These are phyloP conservation scores for Cardamine occulta DNA, from an alignment of 345 rosid species.

Conservation along the genomic window DNA sequence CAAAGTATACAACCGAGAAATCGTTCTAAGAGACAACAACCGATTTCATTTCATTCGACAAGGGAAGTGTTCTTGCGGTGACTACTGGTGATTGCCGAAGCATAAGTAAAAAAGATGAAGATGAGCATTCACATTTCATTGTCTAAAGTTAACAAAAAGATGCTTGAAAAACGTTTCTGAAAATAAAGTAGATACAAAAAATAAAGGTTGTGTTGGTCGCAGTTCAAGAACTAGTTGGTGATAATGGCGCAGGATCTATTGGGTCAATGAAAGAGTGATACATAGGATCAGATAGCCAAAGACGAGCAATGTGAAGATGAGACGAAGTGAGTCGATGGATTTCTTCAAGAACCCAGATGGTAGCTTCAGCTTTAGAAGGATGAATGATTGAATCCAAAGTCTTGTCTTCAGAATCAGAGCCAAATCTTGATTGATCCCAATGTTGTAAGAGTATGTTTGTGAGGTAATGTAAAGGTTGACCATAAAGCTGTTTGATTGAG, in stretches of 20 bases:
- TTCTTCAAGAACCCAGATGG: constrained; percentile 87
- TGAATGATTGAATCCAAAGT: constrained; percentile 66
- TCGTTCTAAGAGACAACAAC: constrained; percentile 57
- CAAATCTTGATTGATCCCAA: constrained; percentile 74
- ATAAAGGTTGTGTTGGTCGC: neutral
- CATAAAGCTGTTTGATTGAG: constrained; percentile 71
- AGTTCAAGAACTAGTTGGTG: neutral
- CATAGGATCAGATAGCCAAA: constrained; percentile 70
- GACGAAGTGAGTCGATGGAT: constrained; percentile 70
- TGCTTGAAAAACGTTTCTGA: constrained; percentile 8
- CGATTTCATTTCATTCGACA: constrained; percentile 60
- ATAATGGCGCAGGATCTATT: constrained; percentile 46
- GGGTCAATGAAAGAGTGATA: constrained; percentile 63
- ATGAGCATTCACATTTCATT: constrained; percentile 28
- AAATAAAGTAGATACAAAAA: constrained; percentile 27
- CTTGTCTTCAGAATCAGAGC: constrained; percentile 55
- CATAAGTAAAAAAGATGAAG: neutral
- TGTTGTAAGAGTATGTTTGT: constrained; percentile 65
- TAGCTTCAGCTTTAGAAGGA: constrained; percentile 85
- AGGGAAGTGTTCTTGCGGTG: constrained; percentile 61
- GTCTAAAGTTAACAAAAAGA: neutral
- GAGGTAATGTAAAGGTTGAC: constrained; percentile 90
- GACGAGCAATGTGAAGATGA: constrained; percentile 60
- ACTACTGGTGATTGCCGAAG: constrained; percentile 50
- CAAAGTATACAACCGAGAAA: constrained; percentile 51